A percentile compares a stretch with the other conserved stretches of the same genome.
Conservation (phyloP, 306 rosid genomes). For the Sesbania bispinosa region DNA sequence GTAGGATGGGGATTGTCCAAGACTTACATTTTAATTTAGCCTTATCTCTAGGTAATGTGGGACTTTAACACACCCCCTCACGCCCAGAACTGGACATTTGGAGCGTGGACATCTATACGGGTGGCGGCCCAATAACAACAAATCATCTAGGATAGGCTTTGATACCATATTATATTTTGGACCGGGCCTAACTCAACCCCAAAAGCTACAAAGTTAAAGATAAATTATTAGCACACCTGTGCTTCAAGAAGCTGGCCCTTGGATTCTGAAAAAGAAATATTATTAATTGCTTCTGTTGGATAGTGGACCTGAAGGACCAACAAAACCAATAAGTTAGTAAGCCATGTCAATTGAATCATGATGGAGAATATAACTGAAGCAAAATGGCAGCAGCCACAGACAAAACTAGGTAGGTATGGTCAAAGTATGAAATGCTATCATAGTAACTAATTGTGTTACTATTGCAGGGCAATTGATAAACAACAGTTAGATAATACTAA, state of each 20-base stretch:
- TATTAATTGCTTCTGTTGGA: constrained; percentile 76
- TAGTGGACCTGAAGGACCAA: constrained; percentile 66
- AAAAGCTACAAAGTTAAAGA: no score
- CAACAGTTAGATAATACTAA: neutral
- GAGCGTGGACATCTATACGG: no score
- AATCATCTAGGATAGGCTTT: no score
- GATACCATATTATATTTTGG: no score
- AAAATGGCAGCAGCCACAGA: neutral
- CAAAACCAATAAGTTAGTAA: constrained; percentile 2
- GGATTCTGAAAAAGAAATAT: constrained; percentile 53
- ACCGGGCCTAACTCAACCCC: no score
- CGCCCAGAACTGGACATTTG: no score
- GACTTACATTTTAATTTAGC: no score
- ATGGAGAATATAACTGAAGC: neutral
- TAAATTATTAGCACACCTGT: constrained; percentile 52
- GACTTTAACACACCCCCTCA: no score
- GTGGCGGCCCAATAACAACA: no score
- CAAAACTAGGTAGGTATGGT: neutral
- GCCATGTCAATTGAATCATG: neutral
- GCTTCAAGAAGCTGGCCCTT: constrained; percentile 85
- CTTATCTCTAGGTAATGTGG: no score
- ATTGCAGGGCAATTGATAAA: constrained; percentile 1
- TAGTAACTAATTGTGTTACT: constrained; percentile 2
- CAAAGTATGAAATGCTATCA: neutral
- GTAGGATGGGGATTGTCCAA: no score